Percentiles rank a stretch among this genome's conserved stretches.
phyloP scores from a whole-genome alignment of 2,329 filamentous ascomycete genomes.

The Neospermospora avenae region DNA sequence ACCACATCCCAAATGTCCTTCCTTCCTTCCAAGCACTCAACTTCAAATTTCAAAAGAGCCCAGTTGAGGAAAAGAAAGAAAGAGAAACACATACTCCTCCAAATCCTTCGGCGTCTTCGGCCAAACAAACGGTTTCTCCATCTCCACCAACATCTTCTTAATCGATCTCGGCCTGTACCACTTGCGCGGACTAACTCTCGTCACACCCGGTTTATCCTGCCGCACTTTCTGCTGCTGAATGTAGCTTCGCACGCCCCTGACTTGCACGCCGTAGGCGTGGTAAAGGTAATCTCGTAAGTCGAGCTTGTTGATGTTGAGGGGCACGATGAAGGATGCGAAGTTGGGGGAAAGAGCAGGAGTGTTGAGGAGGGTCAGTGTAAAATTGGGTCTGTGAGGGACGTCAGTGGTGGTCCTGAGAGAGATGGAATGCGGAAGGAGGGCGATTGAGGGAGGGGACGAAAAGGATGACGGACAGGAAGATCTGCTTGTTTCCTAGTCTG shows the following conservation, averaged over 20 bases:
- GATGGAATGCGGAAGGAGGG: not conserved
- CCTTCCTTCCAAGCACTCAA: too few relatives aligned
- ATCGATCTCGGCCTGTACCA: slow-evolving; percentile 68
- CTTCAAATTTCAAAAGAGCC: too few relatives aligned
- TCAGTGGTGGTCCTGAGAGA: not conserved
- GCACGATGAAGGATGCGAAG: slow-evolving; percentile 87
- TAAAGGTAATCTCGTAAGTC: slow-evolving; percentile 94
- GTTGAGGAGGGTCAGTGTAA: slow-evolving; percentile 75
- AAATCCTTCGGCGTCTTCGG: slow-evolving; percentile 65
- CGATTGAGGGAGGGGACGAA: not conserved
- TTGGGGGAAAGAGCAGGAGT: slow-evolving; percentile 69
- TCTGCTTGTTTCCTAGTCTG: slow-evolving; percentile 48
- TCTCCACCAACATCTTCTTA: slow-evolving; percentile 95
- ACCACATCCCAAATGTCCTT: too few relatives aligned
- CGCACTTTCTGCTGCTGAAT: slow-evolving; percentile 67
- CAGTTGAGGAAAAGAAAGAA: too few relatives aligned
- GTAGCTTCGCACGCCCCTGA: slow-evolving; percentile 71
- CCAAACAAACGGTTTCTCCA: slow-evolving; percentile 85
- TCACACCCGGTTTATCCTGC: slow-evolving; percentile 43
- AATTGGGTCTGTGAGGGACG: slow-evolving; percentile 63
- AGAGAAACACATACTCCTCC: slow-evolving; percentile 45
- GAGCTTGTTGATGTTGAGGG: slow-evolving; percentile 91
- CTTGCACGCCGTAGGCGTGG: slow-evolving; percentile 76
- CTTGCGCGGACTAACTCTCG: slow-evolving; percentile 44
- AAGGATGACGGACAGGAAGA: slow-evolving; percentile 48